A percentile compares a stretch with the other conserved stretches of the same genome.
Evolutionary conservation across 2,329 filamentous ascomycete species (phyloP).

Genomic region (Fusarium napiforme): DNA sequence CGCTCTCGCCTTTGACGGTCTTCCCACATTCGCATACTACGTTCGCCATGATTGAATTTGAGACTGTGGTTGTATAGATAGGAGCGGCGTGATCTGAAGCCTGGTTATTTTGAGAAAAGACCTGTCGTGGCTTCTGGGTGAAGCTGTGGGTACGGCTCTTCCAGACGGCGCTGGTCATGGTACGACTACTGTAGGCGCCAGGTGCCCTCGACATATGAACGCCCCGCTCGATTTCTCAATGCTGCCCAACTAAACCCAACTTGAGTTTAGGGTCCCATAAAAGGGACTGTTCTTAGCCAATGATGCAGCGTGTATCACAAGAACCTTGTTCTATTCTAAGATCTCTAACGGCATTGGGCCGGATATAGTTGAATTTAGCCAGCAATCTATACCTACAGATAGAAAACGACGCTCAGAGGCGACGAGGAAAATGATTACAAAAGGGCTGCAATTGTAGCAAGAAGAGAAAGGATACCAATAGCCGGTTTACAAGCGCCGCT

Average conservation of each 20-base stretch:
- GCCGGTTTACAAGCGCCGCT: not conserved
- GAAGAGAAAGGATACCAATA: not conserved
- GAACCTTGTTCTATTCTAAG: too few relatives aligned
- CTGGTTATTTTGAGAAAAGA: too few relatives aligned
- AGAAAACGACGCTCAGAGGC: not conserved
- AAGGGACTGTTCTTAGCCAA: too few relatives aligned
- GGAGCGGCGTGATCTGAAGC: too few relatives aligned
- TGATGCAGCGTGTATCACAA: too few relatives aligned
- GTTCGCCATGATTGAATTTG: rapidly evolving
- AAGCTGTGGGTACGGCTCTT: not conserved
- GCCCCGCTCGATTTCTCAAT: not conserved
- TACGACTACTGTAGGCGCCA: not conserved
- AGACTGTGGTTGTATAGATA: not conserved
- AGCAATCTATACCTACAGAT: not conserved
- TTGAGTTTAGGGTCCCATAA: too few relatives aligned
- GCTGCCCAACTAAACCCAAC: not conserved
- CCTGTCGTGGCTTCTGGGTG: too few relatives aligned
- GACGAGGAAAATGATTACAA: not conserved
- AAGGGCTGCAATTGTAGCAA: not conserved
- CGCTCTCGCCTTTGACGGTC: not conserved
- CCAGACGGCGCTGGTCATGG: not conserved
- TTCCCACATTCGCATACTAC: not conserved
- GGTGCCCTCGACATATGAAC: not conserved
- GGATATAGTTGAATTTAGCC: not conserved
- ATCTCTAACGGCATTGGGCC: not conserved